Percentiles rank a stretch among this genome's conserved stretches.
Evolutionary conservation across 441 rosid species (phyloP).

Genomic region (Populus hybrid): DNA sequence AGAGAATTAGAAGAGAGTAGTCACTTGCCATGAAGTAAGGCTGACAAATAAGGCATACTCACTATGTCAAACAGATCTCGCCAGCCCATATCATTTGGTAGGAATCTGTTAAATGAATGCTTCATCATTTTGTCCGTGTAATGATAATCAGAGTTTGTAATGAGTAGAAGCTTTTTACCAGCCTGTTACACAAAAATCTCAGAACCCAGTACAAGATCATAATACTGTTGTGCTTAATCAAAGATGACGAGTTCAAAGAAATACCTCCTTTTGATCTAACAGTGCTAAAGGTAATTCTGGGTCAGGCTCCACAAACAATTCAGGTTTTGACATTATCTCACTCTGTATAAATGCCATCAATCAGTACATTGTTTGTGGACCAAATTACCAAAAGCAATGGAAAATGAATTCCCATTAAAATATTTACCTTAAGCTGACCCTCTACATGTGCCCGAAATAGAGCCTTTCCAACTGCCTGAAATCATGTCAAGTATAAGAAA

Average conservation of each 20-base stretch:
- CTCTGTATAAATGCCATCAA: constrained; percentile 43
- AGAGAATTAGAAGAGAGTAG: neutral
- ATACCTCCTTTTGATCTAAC: constrained; percentile 95
- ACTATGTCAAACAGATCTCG: constrained; percentile 92
- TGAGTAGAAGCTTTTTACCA: constrained; percentile 92
- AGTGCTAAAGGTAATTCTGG: constrained; percentile 91
- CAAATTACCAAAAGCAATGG: neutral
- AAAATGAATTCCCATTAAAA: constrained; percentile 2
- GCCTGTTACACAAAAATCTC: constrained; percentile 51
- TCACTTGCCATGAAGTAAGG: constrained; percentile 5
- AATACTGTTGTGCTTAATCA: constrained; percentile 12
- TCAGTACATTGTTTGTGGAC: constrained; percentile 19
- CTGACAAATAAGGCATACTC: constrained; percentile 21
- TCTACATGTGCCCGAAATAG: constrained; percentile 96
- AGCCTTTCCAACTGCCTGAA: constrained; percentile 96
- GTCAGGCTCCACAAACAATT: constrained; percentile 94
- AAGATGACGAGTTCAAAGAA: constrained; percentile 5
- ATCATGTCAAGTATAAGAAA: constrained; percentile 18
- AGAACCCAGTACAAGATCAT: constrained; percentile 17
- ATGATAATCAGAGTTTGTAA: constrained; percentile 94
- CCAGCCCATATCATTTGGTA: constrained; percentile 94
- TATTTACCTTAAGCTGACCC: constrained; percentile 90
- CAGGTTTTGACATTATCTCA: constrained; percentile 98
- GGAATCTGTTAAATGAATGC: constrained; percentile 87
- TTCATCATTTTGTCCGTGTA: constrained; percentile 97